These are phyloP conservation scores for Hypoxylon sp. DNA, from an alignment of 2,329 filamentous ascomycete genomes.

Conservation along the genomic window DNA sequence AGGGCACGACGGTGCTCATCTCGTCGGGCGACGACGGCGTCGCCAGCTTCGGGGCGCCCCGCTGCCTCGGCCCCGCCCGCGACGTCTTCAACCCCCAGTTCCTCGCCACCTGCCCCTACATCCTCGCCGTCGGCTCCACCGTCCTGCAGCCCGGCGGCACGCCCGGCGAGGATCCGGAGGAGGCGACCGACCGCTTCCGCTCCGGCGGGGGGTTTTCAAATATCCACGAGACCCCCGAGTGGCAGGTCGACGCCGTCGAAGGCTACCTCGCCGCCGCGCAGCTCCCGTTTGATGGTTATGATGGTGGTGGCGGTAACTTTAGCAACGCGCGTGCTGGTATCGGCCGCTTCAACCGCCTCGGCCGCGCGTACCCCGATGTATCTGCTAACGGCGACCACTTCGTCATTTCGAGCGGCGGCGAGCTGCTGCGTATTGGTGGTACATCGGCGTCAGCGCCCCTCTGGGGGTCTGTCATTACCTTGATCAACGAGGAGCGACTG, in stretches of 20 bases:
- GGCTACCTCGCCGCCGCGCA: constrained; percentile 39
- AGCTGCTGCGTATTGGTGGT: constrained; percentile 53
- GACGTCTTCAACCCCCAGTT: constrained; percentile 59
- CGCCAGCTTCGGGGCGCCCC: constrained; percentile 44
- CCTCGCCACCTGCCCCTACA: constrained; percentile 58
- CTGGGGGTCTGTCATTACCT: constrained; percentile 55
- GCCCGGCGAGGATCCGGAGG: constrained; percentile 30
- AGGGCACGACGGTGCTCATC: constrained; percentile 57
- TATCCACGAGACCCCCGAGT: constrained; percentile 43
- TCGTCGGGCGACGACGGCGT: constrained; percentile 59
- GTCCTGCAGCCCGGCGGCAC: constrained; percentile 33
- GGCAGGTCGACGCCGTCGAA: constrained; percentile 41
- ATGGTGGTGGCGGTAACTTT: constrained; percentile 47
- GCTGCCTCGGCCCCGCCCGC: constrained; percentile 47
- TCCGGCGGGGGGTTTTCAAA: constrained; percentile 49
- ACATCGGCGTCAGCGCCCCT: constrained; percentile 60
- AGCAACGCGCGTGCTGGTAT: constrained; percentile 46
- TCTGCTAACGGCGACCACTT: constrained; percentile 53
- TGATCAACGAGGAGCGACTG: constrained; percentile 60
- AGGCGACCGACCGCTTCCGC: constrained; percentile 32
- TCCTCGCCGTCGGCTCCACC: constrained; percentile 55
- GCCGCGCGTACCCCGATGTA: constrained; percentile 59
- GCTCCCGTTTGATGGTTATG: constrained; percentile 44
- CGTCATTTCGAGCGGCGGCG: constrained; percentile 46
- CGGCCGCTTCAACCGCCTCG: constrained; percentile 51